Evolutionary conservation across 192 early-diverging fungal species (phyloP).

Genomic region (Coemansia sp.): DNA sequence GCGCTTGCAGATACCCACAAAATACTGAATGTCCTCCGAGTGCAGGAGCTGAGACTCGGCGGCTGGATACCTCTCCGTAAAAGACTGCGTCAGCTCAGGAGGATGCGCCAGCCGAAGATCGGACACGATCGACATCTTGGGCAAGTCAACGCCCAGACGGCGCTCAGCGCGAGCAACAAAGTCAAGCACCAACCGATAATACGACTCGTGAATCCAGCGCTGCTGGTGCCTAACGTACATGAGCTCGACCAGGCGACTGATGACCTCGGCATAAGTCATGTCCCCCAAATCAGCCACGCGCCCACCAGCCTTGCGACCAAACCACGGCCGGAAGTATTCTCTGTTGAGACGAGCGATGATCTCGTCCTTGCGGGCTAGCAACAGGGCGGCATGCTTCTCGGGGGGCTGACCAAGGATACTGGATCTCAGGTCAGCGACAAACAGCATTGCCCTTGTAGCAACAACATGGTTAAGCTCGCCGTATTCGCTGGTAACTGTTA

Average conservation of each 20-base stretch:
- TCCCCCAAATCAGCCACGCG: conserved; percentile 78
- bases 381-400: conserved; percentile 73
- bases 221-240: conserved; percentile 75
- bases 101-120: not conserved
- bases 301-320: conserved; percentile 82
- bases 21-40: conserved; percentile 46
- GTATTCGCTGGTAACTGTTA: conserved; percentile 87
- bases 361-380: conserved; percentile 74
- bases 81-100: conserved; percentile 30
- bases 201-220: conserved; percentile 82
- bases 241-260: conserved; percentile 79
- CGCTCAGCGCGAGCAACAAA: conserved; percentile 85
- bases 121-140: not conserved
- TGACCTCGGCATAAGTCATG: conserved; percentile 94
- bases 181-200: conserved; percentile 75
- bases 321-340: conserved; percentile 84
- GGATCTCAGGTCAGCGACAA: conserved; percentile 85
- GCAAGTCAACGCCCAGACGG: conserved; percentile 42
- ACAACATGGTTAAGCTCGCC: conserved; percentile 95
- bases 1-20: conserved; percentile 47
- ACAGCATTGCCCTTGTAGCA: conserved; percentile 80
- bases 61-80: conserved; percentile 13
- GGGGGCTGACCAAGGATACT: conserved; percentile 82
- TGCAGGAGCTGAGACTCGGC: conserved; percentile 32
- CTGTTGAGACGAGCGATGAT: conserved; percentile 86